Base-by-base conservation (phyloP, 208 protist genomes). In the Leishmania tarentolae region DNA sequence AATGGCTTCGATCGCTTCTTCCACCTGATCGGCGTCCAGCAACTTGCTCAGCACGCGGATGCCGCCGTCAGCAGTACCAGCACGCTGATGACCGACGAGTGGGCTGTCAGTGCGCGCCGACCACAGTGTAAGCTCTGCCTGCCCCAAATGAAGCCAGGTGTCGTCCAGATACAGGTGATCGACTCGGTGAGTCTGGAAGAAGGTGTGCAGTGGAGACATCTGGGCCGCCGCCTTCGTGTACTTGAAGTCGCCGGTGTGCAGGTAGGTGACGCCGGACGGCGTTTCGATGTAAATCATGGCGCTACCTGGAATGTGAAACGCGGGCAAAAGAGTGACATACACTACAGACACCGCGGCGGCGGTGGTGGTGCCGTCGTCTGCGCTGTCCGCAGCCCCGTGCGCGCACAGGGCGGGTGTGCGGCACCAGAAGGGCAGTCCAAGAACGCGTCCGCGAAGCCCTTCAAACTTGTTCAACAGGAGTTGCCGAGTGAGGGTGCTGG, bases 221-320 rank as follows among this genome's bases (percentile, higher is more conserved):
- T 69, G 15, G 1, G 76, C 52, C 59, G 31, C 57, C 52, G 70
- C 57, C 65, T 86, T 79, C 28, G 92, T 83, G 61, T 86, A 93
- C 81, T 94, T 94, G 75, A 96, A 96, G 83, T 97, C 94, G 8
- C 94, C 94, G 0, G 94, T 97, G 85, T 95, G 92, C 21, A 97
- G 87, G 69, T 93, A 70, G 42, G 84, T 92, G 24, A 83, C 82
- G n/a, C 86, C 83, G 69, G 82, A 85, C 9, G 87, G 88, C 0
- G 86, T 87, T 75, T 95, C 91, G 19, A 97, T 31, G 66, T 88
- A 93, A 46, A 94, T 83, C 94, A 96, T 95, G 61, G 90, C 90
- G 71, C 92, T 94, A 40, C 94, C 94, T 11, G 91, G 90, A 44
- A 95, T 93, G 85, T 97, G 94, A 63, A 91, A 91, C 31, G 92